These are phyloP conservation scores for Moricandia arvensis DNA, from an alignment of 345 rosid species.

Conservation along the genomic window DNA sequence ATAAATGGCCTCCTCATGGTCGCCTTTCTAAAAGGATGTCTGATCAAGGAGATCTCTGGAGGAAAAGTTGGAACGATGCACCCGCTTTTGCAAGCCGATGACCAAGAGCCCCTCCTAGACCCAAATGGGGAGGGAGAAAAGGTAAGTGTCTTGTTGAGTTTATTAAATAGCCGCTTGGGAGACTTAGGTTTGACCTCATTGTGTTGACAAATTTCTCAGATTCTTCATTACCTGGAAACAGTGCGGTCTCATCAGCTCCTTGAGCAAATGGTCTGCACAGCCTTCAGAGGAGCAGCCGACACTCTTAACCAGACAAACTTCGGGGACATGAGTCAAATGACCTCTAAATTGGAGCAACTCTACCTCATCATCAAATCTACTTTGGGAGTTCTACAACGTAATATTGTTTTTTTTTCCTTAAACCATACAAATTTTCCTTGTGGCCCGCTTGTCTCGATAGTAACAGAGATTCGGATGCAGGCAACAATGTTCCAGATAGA, in stretches of 20 bases:
- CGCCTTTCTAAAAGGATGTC: constrained; percentile 88
- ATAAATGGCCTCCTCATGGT: constrained; percentile 89
- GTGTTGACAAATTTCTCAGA: constrained; percentile 39
- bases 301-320: constrained; percentile 66
- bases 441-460: background rate
- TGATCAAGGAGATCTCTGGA: constrained; percentile 86
- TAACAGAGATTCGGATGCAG: constrained; percentile 46
- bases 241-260: constrained; percentile 86
- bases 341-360: constrained; percentile 65
- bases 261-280: constrained; percentile 93
- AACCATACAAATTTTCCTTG: background rate
- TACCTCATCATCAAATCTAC: constrained; percentile 59
- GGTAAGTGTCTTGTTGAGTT: constrained; percentile 42
- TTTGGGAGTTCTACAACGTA: constrained; percentile 67
- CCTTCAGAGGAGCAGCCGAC: constrained; percentile 94
- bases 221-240: constrained; percentile 91
- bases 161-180: background rate
- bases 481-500: constrained; percentile 45
- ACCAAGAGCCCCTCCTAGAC: constrained; percentile 85
- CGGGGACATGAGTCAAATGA: constrained; percentile 77
- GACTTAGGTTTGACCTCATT: constrained; percentile 14
- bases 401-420: background rate
- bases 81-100: constrained; percentile 70
- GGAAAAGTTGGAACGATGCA: constrained; percentile 82
- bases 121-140: constrained; percentile 92